phyloP scores from a whole-genome alignment of 164 flowering plant genomes.

The Liquidambar formosana region DNA sequence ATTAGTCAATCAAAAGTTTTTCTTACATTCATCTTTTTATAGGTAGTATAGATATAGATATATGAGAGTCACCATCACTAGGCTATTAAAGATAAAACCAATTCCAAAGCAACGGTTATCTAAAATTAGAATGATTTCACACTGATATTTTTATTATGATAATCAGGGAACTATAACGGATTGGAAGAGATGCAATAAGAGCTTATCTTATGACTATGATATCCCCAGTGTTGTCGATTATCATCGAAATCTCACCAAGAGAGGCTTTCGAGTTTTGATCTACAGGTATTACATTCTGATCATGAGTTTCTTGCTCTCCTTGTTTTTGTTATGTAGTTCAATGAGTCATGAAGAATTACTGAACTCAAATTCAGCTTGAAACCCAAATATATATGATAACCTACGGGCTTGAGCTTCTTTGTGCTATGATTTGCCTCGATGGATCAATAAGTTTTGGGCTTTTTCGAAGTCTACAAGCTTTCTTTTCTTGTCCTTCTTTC shows the following conservation, averaged over 20 bases:
- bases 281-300: slow-evolving; percentile 25
- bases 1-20: too few relatives aligned
- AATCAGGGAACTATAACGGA: slow-evolving; percentile 4
- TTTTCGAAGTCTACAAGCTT: too few relatives aligned
- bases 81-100: not conserved
- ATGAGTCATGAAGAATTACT: not conserved
- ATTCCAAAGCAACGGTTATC: too few relatives aligned
- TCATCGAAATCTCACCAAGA: slow-evolving; percentile 18
- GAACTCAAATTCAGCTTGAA: not conserved
- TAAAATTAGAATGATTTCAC: not conserved
- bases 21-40: too few relatives aligned
- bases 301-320: not conserved
- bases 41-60: too few relatives aligned
- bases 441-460: too few relatives aligned
- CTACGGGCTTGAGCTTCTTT: too few relatives aligned
- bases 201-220: not conserved
- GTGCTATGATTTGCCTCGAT: too few relatives aligned
- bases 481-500: too few relatives aligned
- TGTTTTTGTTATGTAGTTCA: not conserved
- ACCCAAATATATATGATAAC: too few relatives aligned
- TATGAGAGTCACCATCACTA: too few relatives aligned
- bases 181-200: slow-evolving; percentile 25
- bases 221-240: slow-evolving; percentile 9
- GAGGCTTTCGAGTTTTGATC: slow-evolving; percentile 19
- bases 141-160: too few relatives aligned